These are phyloP conservation scores for Diaporthe nobilis DNA, from an alignment of 2,329 filamentous ascomycete genomes.

Conservation along the genomic window DNA sequence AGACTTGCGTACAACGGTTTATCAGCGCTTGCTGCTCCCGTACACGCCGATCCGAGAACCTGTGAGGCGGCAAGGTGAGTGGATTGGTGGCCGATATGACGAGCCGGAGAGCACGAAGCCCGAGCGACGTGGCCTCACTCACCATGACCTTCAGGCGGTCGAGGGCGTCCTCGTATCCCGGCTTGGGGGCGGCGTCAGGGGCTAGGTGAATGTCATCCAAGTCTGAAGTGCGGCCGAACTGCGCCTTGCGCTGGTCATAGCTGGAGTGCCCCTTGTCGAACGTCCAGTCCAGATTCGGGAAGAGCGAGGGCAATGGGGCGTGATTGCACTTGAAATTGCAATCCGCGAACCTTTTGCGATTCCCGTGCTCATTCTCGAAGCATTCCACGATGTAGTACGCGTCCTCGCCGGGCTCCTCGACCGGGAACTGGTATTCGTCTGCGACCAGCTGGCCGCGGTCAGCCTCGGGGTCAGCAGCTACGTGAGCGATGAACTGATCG, in stretches of 20 bases:
- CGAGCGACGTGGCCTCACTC: neutral
- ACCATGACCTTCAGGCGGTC: neutral
- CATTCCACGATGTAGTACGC: neutral
- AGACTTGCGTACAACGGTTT: neutral
- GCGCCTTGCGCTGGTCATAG: neutral
- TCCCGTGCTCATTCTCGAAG: neutral
- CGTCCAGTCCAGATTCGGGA: neutral
- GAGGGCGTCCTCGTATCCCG: neutral
- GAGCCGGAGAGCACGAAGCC: neutral
- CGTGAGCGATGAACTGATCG: neutral
- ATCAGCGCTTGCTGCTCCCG: neutral
- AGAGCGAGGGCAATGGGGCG: neutral
- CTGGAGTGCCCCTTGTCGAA: neutral
- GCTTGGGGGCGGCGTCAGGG: neutral
- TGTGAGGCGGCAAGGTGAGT: neutral
- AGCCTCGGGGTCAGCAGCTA: neutral
- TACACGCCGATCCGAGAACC: neutral
- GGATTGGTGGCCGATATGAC: neutral
- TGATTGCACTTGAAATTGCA: neutral
- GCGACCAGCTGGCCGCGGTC: neutral
- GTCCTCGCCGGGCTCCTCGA: neutral
- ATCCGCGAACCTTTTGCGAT: neutral
- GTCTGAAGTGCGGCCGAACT: neutral
- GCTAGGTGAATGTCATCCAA: neutral
- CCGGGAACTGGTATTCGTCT: neutral